These are phyloP conservation scores for Candida boleticola DNA, from an alignment of 805 yeast genomes.

Conservation along the genomic window DNA sequence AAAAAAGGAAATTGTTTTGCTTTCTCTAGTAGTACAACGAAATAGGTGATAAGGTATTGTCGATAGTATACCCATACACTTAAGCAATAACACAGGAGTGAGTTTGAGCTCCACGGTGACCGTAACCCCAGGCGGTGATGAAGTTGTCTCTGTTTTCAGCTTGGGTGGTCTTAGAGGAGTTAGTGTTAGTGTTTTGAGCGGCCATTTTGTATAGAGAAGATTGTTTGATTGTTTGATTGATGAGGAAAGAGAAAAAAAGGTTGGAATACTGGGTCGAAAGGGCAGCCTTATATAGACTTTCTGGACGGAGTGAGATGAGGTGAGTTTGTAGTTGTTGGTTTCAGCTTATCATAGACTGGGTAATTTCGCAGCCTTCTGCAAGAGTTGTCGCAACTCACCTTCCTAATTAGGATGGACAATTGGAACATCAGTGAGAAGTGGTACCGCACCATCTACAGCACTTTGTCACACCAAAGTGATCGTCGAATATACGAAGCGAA, in stretches of 20 bases:
- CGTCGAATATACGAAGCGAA: too few relatives aligned
- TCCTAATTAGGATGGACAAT: background rate
- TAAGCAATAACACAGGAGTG: slow-evolving; percentile 1
- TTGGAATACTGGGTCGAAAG: background rate
- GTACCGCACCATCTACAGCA: too few relatives aligned
- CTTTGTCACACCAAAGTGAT: too few relatives aligned
- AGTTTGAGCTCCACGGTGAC: background rate
- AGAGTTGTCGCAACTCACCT: background rate
- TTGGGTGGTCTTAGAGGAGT: background rate
- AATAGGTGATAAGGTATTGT: background rate
- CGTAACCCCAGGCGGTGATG: background rate
- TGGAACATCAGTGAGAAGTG: too few relatives aligned
- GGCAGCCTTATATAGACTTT: background rate
- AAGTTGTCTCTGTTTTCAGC: slow-evolving; percentile 3
- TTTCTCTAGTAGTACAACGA: too few relatives aligned
- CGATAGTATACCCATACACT: background rate
- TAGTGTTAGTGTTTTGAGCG: slow-evolving; percentile 2
- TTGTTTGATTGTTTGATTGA: background rate
- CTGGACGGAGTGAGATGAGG: background rate
- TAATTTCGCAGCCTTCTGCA: too few relatives aligned
- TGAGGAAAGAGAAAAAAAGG: background rate
- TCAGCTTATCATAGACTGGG: background rate
- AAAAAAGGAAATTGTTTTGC: background rate
- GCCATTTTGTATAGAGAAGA: slow-evolving; percentile 5
- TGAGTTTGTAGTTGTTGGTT: background rate